Evolutionary conservation across 768 basidiomycete species (phyloP).

Genomic region (Suillus occidentalis): DNA sequence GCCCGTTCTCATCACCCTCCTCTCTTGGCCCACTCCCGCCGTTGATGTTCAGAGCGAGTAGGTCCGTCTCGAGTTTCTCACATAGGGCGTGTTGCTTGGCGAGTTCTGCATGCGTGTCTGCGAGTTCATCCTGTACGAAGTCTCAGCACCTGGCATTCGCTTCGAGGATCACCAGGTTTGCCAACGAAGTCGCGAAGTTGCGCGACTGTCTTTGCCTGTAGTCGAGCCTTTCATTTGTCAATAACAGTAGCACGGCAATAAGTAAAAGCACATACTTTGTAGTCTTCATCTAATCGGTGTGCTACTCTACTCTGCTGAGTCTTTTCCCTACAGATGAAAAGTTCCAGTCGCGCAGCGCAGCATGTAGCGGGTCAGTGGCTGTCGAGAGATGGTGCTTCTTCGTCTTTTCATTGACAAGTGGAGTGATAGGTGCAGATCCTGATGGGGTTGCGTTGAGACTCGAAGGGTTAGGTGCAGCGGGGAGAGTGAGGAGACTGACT

Average conservation of each 20-base stretch:
- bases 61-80: too few species aligned
- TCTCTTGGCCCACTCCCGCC: too few species aligned
- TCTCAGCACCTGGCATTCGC: slow-evolving; percentile 84
- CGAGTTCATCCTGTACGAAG: slow-evolving; percentile 54
- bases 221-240: too few species aligned
- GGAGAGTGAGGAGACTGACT: slow-evolving; percentile 61
- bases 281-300: slow-evolving; percentile 85
- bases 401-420: slow-evolving; percentile 74
- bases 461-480: slow-evolving; percentile 42
- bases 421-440: slow-evolving; percentile 43
- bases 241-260: slow-evolving; percentile 6
- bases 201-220: too few species aligned
- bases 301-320: slow-evolving; percentile 82
- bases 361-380: slow-evolving; percentile 74
- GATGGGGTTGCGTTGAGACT: slow-evolving; percentile 41
- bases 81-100: too few species aligned
- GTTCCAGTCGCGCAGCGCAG: slow-evolving; percentile 86
- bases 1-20: too few species aligned
- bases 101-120: too few species aligned
- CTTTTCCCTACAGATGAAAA: slow-evolving; percentile 86
- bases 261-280: slow-evolving; percentile 57
- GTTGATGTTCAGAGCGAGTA: too few species aligned
- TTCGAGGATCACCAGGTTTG: slow-evolving; percentile 87
- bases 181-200: slow-evolving; percentile 96
- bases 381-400: slow-evolving; percentile 88